Conservation (phyloP, 176 grass and related monocot species). For the Otatea glauca region DNA sequence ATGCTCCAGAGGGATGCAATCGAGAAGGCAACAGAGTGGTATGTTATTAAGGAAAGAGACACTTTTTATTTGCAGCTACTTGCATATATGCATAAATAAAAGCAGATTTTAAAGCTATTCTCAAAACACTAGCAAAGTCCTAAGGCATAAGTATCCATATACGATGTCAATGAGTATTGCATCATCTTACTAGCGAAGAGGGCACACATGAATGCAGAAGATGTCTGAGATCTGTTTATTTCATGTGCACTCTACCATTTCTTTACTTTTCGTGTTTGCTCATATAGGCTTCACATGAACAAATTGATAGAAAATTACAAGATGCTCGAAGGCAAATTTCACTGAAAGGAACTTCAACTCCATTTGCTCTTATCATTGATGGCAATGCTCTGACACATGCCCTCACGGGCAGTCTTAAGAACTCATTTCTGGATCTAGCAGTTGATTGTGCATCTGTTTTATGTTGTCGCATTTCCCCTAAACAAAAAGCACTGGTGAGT, state of each 20-base stretch:
- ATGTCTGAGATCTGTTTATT: neutral
- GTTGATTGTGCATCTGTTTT: slow-evolving; percentile 85
- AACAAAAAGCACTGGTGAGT: slow-evolving; percentile 95
- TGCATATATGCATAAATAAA: slow-evolving; percentile 19
- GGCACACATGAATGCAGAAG: neutral
- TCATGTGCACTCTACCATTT: neutral
- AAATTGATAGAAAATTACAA: slow-evolving; percentile 63
- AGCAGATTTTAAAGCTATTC: neutral
- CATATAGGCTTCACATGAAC: slow-evolving; percentile 40
- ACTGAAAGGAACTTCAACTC: slow-evolving; percentile 45
- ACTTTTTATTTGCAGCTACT: slow-evolving; percentile 13
- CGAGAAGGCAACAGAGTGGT: slow-evolving; percentile 41
- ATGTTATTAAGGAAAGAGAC: neutral
- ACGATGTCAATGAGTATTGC: slow-evolving; percentile 16
- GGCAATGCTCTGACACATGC: slow-evolving; percentile 84
- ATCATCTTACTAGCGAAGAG: neutral
- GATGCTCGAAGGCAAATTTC: slow-evolving; percentile 55
- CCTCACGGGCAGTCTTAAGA: slow-evolving; percentile 63
- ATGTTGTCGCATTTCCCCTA: slow-evolving; percentile 91
- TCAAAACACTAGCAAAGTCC: slow-evolving; percentile 28
- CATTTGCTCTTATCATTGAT: slow-evolving; percentile 90
- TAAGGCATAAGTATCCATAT: neutral
- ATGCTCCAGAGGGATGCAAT: slow-evolving; percentile 13
- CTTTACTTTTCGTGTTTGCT: slow-evolving; percentile 27
- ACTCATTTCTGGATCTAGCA: slow-evolving; percentile 76